Percentiles rank a stretch among this genome's conserved stretches.
Evolutionary conservation across 2,329 filamentous ascomycete genomes (phyloP).

Genomic region (Venturia carpophila): DNA sequence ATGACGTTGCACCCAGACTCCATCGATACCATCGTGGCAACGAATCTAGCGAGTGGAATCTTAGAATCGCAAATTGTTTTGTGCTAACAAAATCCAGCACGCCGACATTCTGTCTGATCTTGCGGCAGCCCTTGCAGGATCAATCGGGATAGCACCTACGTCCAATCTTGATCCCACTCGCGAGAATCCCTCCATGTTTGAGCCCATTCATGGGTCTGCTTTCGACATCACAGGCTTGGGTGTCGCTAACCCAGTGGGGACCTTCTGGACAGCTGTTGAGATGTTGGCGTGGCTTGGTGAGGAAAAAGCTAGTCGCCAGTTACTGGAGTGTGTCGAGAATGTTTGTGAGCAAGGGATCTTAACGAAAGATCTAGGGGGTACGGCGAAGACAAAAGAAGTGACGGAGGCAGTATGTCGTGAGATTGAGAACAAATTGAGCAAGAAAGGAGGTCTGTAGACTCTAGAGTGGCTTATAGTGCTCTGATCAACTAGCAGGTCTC

Average conservation of each 20-base stretch:
- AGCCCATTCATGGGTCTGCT: constrained; percentile 56
- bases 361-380: constrained; percentile 48
- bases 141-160: constrained; percentile 61
- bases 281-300: constrained; percentile 59
- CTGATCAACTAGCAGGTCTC: not conserved
- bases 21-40: constrained; percentile 42
- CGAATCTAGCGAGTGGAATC: constrained; percentile 28
- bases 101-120: constrained; percentile 62
- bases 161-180: constrained; percentile 58
- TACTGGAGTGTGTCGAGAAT: constrained; percentile 49
- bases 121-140: constrained; percentile 58
- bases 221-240: constrained; percentile 58
- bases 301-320: constrained; percentile 46
- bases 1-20: constrained; percentile 41
- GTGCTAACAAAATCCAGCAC: constrained; percentile 22
- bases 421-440: constrained; percentile 23
- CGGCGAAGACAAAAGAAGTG: constrained; percentile 34
- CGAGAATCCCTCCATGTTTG: constrained; percentile 53
- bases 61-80: not conserved
- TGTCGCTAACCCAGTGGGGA: constrained; percentile 55
- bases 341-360: constrained; percentile 46
- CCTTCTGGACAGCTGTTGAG: constrained; percentile 63
- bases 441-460: not conserved
- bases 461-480: not conserved
- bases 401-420: constrained; percentile 37